Evolutionary conservation across 2,329 filamentous ascomycete genomes (phyloP), one percentile per base, ranked within the genome.

Genomic region (Trichoderma gracile): DNA sequence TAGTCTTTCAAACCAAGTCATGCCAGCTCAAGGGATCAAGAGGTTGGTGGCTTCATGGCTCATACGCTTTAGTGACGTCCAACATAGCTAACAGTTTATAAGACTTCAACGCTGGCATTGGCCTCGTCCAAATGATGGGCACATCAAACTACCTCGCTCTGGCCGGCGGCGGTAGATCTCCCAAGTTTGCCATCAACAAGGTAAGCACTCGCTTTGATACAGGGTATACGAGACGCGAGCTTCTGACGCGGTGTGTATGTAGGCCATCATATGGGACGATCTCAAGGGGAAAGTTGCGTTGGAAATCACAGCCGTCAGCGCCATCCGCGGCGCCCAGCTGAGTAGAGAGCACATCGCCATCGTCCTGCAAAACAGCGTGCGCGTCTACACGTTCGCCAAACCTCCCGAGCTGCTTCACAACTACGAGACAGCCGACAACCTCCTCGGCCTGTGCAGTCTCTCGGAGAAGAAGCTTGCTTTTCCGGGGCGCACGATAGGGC

Each of bases 201-300:
- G 91, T 88, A 14, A 38, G 33, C 33, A 71, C n/a, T 4, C 33
- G n/a, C 5, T 1, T 54, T 46, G 27, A 43, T 27, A 33, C 27
- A 40, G 47, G 5, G 52, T 12, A 23, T 3, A 12, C 53, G 17
- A 53, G n/a, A 21, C 19, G 10, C 19, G 6, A 27, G 3, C 5
- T 6, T 27, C 46, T 65, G 33, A 65, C 5, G 30, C 2, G 5
- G 27, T 19, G 15, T 40, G 3, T 12, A 8, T 15, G 5, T 52
- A 89, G 86, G 84, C 93, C 55, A 88, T 96, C 68, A 91, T 98
- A 71, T 98, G 93, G 93, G 93, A 99, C 75, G 92, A 96, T 71
- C 83, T 86, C 66, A 91, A 90, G 69, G 87, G 89, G 67, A 90
- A 89, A 68, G 77, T 81, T 9, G 87, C 89, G 8, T 83, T 91